Conservation (phyloP, 78 protist species). For the Speleostelium caveatum region DNA sequence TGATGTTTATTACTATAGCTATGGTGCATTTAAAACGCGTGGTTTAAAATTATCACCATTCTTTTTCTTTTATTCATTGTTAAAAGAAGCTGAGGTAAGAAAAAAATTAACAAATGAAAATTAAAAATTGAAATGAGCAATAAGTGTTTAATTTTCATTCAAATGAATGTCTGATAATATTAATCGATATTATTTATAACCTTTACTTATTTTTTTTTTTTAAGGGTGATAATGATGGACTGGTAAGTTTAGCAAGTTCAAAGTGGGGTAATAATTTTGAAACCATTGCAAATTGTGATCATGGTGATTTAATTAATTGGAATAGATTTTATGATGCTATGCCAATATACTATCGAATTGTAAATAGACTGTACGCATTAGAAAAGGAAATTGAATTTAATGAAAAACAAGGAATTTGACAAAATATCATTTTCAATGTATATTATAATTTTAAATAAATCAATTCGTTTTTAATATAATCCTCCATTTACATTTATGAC, state of each 20-base stretch:
- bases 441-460: background rate
- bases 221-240: constrained; percentile 63
- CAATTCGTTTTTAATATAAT: background rate
- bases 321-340: constrained; percentile 18
- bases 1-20: constrained; percentile 19
- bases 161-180: no score
- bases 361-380: background rate
- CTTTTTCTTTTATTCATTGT: constrained; percentile 4
- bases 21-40: constrained; percentile 43
- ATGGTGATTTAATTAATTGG: constrained; percentile 51
- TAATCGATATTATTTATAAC: no score
- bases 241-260: constrained; percentile 24
- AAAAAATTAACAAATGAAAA: no score
- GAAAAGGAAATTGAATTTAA: constrained; percentile 15
- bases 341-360: constrained; percentile 24
- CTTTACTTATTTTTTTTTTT: no score
- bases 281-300: constrained; percentile 44
- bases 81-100: constrained; percentile 18
- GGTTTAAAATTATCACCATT: background rate
- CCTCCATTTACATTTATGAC: constrained; percentile 78
- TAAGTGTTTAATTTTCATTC: no score
- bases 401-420: background rate
- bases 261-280: constrained; percentile 26
- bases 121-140: no score
- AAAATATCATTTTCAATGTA: no score